phyloP scores from a whole-genome alignment of 768 basidiomycete genomes.

The Kwoniella bestiolae region DNA sequence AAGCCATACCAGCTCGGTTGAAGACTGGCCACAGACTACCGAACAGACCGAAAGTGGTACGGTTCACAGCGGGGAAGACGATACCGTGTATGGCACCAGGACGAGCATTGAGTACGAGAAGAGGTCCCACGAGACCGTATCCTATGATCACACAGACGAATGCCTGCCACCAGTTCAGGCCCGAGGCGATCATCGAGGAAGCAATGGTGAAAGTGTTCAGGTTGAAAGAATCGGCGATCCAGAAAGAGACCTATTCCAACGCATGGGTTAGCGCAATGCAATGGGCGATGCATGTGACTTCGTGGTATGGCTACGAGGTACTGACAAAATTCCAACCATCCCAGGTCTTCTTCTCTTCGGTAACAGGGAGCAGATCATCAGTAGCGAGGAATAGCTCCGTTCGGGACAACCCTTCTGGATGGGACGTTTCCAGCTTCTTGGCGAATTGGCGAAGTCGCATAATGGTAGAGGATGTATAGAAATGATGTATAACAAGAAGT shows the following conservation, averaged over 20 bases:
- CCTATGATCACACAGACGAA: conserved; percentile 70
- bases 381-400: conserved; percentile 68
- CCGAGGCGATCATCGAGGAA: conserved; percentile 49
- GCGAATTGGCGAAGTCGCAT: conserved; percentile 28
- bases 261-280: neutral
- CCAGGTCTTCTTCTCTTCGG: conserved; percentile 70
- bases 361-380: conserved; percentile 73
- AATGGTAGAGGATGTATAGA: no score
- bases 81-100: conserved; percentile 77
- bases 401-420: conserved; percentile 64
- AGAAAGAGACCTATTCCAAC: conserved; percentile 60
- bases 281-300: no score
- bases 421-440: conserved; percentile 62
- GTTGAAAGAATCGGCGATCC: conserved; percentile 73
- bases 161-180: conserved; percentile 59
- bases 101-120: conserved; percentile 76
- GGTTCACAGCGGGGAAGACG: conserved; percentile 60
- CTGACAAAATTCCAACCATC: conserved; percentile 68
- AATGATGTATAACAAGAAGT: no score
- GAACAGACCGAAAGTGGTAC: conserved; percentile 78
- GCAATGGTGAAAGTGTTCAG: conserved; percentile 58
- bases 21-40: conserved; percentile 80
- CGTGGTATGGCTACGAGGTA: neutral
- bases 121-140: conserved; percentile 65
- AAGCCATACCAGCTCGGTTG: conserved; percentile 56